A percentile compares a stretch with the other conserved stretches of the same genome.
Conservation (phyloP, 2,329 filamentous ascomycete genomes). For the Sporothrix schenckii region DNA sequence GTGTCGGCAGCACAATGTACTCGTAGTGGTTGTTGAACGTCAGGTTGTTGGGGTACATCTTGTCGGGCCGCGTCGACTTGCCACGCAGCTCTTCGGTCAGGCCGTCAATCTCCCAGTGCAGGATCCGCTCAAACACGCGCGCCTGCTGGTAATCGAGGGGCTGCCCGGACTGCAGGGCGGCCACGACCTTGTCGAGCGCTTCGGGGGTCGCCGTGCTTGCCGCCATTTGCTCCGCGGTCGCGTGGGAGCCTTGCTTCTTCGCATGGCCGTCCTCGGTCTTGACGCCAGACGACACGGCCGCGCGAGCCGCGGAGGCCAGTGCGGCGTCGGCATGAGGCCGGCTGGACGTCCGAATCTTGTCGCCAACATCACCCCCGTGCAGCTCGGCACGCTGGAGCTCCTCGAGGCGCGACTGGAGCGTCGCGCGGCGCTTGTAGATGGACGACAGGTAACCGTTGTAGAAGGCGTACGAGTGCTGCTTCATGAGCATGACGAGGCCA, state of each 20-base stretch:
- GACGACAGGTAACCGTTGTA: slow-evolving; percentile 75
- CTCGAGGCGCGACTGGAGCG: slow-evolving; percentile 52
- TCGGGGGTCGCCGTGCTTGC: slow-evolving; percentile 24
- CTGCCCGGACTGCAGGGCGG: slow-evolving; percentile 62
- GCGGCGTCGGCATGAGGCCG: slow-evolving; percentile 47
- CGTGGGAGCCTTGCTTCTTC: background rate
- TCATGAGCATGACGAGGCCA: slow-evolving; percentile 77
- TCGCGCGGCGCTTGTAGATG: slow-evolving; percentile 55
- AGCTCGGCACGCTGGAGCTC: slow-evolving; percentile 33
- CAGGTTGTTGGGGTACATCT: slow-evolving; percentile 70
- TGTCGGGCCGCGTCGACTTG: slow-evolving; percentile 55
- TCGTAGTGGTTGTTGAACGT: slow-evolving; percentile 67
- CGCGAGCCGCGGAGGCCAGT: slow-evolving; percentile 39
- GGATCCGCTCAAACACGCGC: slow-evolving; percentile 63
- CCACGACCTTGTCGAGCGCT: slow-evolving; percentile 59
- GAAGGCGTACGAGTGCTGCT: slow-evolving; percentile 78
- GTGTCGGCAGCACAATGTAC: slow-evolving; percentile 73
- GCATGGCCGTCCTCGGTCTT: background rate
- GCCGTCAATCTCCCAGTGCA: slow-evolving; percentile 67
- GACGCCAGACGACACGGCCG: background rate
- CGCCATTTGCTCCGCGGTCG: background rate
- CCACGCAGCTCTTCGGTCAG: slow-evolving; percentile 67
- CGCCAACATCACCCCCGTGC: background rate
- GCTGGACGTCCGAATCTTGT: slow-evolving; percentile 23
- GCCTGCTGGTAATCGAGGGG: slow-evolving; percentile 66